Evolutionary conservation across 2,329 filamentous ascomycete genomes (phyloP), one percentile per base, ranked within the genome.

Genomic region (Sclerotinia sclerotiorum): DNA sequence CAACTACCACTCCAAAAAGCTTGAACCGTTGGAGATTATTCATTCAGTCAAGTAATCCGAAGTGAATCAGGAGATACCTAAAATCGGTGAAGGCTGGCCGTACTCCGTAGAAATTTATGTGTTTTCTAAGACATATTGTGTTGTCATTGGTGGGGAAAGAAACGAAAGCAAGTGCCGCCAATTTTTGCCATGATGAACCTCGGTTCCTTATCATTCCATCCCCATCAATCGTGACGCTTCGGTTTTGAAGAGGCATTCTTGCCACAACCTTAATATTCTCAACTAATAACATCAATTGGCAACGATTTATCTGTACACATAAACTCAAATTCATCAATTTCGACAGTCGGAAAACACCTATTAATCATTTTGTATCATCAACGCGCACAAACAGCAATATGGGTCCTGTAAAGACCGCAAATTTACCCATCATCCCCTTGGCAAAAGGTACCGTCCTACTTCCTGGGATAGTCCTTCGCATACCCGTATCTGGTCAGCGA

Each of bases 381-480:
- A 62, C 46, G n/a, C n/a, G n/a, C 46, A 11, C 29, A 8, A 46
- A 32, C 6, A 67, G 24, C 19, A n/a, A 44, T 44, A 68, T 68
- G 66, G 48, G 29, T 51, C 29, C 66, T n/a, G 51, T 35, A 19
- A 74, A 72, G 67, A 52, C 72, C 17, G 69, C 70, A 27, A 77
- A 74, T 39, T 79, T 97, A 46, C 91, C 94, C 57, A 82, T 98
- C 74, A 90, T 98, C 73, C 92, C 93, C 49, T 86, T 98, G 55
- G 88, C 92, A 65, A 88, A 90, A 76, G 91, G 90, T 72, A 87
- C 88, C 71, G 91, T 97, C 73, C 87, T 98, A 52, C 86, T 97
- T 13, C 95, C 95, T 5, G 93, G 93, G 71, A 88, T 94, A 68
- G 88, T 94, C 63, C 86, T 97, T 74, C 90, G 94, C 74, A 91